Conservation (phyloP, 1,139 yeast species). For the Pichia sp. region DNA sequence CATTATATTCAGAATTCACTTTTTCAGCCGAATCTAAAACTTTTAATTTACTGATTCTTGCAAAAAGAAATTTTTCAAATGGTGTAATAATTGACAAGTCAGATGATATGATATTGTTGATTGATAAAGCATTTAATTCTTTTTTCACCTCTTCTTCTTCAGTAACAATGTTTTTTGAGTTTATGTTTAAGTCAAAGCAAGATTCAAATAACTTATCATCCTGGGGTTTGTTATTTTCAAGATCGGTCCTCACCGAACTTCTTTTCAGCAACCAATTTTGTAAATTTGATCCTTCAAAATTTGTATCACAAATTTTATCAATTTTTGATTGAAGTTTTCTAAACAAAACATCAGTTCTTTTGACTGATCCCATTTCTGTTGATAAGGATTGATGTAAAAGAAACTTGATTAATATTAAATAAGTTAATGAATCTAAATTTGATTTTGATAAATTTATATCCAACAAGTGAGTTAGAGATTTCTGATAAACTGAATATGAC, state of each 20-base stretch:
- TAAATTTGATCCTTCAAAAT: background rate
- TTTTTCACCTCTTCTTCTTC: background rate
- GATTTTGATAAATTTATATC: background rate
- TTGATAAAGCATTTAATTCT: background rate
- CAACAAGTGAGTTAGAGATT: constrained; percentile 1
- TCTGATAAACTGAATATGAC: background rate
- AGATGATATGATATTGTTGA: constrained; percentile 1
- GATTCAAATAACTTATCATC: background rate
- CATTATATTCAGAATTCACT: background rate
- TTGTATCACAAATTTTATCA: constrained; percentile 2
- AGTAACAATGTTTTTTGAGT: background rate
- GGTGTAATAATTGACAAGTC: constrained; percentile 7
- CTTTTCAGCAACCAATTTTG: constrained; percentile 1
- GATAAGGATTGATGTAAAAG: constrained; percentile 2
- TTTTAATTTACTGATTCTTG: constrained; percentile 4
- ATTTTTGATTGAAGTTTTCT: constrained; percentile 4
- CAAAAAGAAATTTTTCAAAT: constrained; percentile 9
- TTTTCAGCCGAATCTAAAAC: constrained; percentile 7
- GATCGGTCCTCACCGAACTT: constrained; percentile 10
- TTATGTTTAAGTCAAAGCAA: background rate
- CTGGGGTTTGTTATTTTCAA: background rate
- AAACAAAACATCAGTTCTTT: constrained; percentile 6
- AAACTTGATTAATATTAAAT: constrained; percentile 6
- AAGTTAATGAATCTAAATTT: background rate
- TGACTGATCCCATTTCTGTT: constrained; percentile 4